Base-by-base conservation (phyloP, 2,329 filamentous ascomycete species). In the Gaeumannomyces tritici region DNA sequence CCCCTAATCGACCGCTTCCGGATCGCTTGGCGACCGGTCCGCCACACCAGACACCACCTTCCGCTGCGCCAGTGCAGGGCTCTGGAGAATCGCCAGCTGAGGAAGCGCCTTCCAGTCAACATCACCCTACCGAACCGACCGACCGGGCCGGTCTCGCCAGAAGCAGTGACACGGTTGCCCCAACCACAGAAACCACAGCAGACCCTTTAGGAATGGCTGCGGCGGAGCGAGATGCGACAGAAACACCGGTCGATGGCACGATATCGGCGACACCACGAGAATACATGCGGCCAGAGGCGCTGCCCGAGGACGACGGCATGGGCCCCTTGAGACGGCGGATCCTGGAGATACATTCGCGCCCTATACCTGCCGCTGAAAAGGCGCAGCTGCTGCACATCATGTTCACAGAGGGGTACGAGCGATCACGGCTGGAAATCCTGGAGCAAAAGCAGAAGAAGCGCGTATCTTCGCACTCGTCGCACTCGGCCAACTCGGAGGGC, bases 231-330 rank as follows among this genome's bases (percentile, higher is more conserved):
- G 42, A 51, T 51, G 5, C 42, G 21, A n/a, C 11, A 51, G 42
- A 18, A 8, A 11, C 42, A 5, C 42, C 54, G 26, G 55, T 31
- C 33, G 59, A 60, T 55, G 59, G 42, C 42, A 51, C 59, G 18
- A 60, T 51, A 51, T 51, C 42, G 18, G 18, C 42, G 42, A 51
- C 8, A 21, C 42, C 42, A 7, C 27, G 21, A 15, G 56, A 58
- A n/a, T 29, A 72, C 69, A 63, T 69, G 67, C 59, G 71, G 70
- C 18, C 72, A 68, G 54, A 74, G 66, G 68, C 71, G 55, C 72
- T 91, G 55, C 89, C 90, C 1, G 90, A 88, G 70, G 89, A 93
- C 70, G 90, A 95, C 77, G 90, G 90, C 57, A 93, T 91, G 87
- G 79, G 82, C 24, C 74, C 76, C 62, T 73, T 93, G 68, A 81